phyloP scores from a whole-genome alignment of 169 alveolate species.

The Eimeria praecox region DNA sequence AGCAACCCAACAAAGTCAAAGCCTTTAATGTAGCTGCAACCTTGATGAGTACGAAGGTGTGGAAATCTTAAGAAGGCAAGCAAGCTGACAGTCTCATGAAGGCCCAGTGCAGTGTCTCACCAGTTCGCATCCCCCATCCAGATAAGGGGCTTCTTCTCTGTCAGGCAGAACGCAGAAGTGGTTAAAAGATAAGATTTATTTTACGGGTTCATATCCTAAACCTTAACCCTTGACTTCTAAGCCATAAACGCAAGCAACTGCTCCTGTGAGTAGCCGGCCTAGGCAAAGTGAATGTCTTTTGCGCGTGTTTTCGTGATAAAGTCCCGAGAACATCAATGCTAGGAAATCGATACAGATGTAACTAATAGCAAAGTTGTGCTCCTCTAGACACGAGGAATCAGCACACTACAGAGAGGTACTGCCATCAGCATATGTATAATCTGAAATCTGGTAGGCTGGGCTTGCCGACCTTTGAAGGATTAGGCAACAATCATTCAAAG shows the following conservation, averaged over 20 bases:
- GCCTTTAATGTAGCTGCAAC: neutral
- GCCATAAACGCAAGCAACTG: neutral
- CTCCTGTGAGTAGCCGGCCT: no score
- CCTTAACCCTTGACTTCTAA: neutral
- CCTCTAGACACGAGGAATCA: no score
- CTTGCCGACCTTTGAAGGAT: no score
- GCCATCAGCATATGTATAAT: no score
- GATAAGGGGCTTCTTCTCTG: conserved; percentile 73
- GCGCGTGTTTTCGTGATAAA: no score
- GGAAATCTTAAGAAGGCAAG: neutral
- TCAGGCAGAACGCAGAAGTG: neutral
- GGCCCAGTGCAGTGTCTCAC: neutral
- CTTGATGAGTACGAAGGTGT: neutral
- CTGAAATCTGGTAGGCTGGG: no score
- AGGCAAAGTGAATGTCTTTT: no score
- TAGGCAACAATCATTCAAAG: no score
- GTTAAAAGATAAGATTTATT: neutral
- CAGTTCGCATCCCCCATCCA: conserved; percentile 79
- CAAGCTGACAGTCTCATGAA: neutral
- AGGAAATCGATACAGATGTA: no score
- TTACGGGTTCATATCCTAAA: neutral
- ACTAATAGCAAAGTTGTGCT: no score
- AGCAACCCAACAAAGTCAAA: neutral
- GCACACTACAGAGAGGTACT: no score
- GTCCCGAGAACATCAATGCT: no score